Evolutionary conservation across 2,329 filamentous ascomycete species (phyloP), one percentile per base, ranked within the genome.

Genomic region (Penicillium brasilianum): DNA sequence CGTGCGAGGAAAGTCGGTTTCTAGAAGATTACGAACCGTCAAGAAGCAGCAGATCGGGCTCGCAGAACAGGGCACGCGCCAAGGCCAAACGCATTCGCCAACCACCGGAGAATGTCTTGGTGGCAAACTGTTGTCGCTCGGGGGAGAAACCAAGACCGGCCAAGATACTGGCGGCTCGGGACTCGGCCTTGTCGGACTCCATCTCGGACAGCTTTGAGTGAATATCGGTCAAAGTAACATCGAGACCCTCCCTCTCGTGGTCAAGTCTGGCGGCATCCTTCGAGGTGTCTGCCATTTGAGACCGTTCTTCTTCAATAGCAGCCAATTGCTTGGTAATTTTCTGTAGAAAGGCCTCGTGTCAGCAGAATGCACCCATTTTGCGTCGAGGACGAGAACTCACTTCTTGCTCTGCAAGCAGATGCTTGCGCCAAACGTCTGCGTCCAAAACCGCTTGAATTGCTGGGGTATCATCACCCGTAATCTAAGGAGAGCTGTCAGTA

Each of bases 81-180:
- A 99, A 85, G 14, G 95, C 95, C 72, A 99, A 82, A 83, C 95
- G 90, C 95, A 99, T 99, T 80, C 95, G 89, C 95, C 95, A 99
- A 90, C 95, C 95, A 85, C 95, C 95, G 56, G 95, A 99, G 81
- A 99, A 99, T 5, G 94, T 98, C 84, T 92, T 98, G 57, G 95
- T 99, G 16, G 95, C 90, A 74, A 86, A 93, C 70, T 96, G 91
- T 75, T 99, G 95, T 66, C 93, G 86, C 78, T 98, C 95, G 20
- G 91, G 78, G 0, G 95, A 98, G 85, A 99, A 99, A 70, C 95
- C 95, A 60, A 99, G 88, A 86, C 95, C 95, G 61, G 95, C 94
- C 56, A 99, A 84, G 74, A 99, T 99, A 78, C 92, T 97, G 54
- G 95, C 95, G 50, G 95, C 95, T 74, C 95, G 86, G 66, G 95